Percentiles rank a stretch among this genome's conserved stretches.
Conservation (phyloP, 192 early-diverging fungal genomes). For the Coemansia sp. region DNA sequence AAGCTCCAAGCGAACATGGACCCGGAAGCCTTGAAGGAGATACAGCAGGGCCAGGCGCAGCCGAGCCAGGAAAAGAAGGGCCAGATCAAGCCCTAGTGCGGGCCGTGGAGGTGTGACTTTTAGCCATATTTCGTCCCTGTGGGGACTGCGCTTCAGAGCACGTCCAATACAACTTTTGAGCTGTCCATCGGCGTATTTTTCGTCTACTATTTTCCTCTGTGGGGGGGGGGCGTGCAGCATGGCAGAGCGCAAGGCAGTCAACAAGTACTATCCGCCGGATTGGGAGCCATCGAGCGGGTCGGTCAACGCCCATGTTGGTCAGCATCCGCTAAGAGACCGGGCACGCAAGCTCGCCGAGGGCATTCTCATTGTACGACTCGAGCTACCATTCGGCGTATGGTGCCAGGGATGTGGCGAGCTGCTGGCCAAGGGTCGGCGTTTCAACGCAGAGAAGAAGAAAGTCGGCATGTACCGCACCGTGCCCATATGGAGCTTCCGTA, state of each 20-base stretch:
- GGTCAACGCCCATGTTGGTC: conserved; percentile 78
- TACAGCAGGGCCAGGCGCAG: no score
- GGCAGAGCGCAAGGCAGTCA: conserved; percentile 33
- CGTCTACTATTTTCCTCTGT: no score
- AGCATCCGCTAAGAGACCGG: conserved; percentile 81
- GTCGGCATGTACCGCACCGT: conserved; percentile 82
- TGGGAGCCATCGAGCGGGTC: conserved; percentile 82
- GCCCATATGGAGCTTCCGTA: conserved; percentile 81
- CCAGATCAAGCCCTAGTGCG: no score
- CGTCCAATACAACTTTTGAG: background rate
- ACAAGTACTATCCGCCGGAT: conserved; percentile 84
- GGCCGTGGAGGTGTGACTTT: no score
- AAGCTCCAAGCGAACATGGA: conserved; percentile 58
- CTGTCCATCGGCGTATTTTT: no score
- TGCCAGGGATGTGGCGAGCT: conserved; percentile 79
- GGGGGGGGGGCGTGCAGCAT: no score
- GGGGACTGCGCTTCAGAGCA: no score
- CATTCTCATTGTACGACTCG: conserved; percentile 81
- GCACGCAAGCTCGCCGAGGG: conserved; percentile 87
- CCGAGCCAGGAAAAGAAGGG: no score
- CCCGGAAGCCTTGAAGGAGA: conserved; percentile 50
- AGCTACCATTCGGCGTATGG: conserved; percentile 88
- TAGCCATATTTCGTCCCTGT: no score
- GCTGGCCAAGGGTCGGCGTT: conserved; percentile 84
- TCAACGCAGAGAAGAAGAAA: conserved; percentile 94